A percentile compares a stretch with the other conserved stretches of the same genome.
These are phyloP conservation scores for Lasiosphaeria ovina DNA, from an alignment of 495 filamentous ascomycete genomes.

Conservation along the genomic window DNA sequence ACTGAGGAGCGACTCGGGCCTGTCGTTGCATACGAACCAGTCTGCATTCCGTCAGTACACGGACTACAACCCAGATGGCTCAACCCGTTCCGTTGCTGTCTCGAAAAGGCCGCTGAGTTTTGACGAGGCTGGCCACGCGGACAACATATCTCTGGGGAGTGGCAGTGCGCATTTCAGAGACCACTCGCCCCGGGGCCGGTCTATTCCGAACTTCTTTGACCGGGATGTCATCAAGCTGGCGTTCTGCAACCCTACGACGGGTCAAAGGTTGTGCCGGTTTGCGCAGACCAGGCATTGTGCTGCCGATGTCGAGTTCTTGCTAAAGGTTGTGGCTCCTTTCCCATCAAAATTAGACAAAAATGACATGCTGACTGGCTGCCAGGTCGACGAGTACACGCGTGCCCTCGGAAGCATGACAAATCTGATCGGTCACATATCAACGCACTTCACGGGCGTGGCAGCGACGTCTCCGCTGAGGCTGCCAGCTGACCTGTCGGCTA, in stretches of 20 bases:
- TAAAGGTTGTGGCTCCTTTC: conserved; percentile 34
- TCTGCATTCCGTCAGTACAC: conserved; percentile 35
- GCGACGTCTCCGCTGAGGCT: conserved; percentile 44
- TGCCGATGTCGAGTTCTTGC: conserved; percentile 49
- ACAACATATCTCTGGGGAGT: conserved; percentile 13
- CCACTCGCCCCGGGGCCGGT: neutral
- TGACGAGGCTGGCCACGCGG: conserved; percentile 20
- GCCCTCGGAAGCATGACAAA: conserved; percentile 38
- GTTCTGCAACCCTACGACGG: conserved; percentile 45
- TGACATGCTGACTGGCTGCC: neutral
- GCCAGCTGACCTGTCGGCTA: conserved; percentile 28
- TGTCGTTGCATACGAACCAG: conserved; percentile 36
- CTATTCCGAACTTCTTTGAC: conserved; percentile 43
- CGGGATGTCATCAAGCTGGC: conserved; percentile 46
- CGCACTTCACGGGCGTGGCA: conserved; percentile 40
- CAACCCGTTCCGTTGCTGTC: conserved; percentile 9
- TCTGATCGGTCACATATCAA: conserved; percentile 45
- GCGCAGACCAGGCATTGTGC: conserved; percentile 41
- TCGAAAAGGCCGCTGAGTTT: conserved; percentile 12
- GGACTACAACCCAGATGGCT: conserved; percentile 30
- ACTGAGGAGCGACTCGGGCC: conserved; percentile 41
- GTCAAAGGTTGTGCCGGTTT: conserved; percentile 42
- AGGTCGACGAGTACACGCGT: conserved; percentile 36
- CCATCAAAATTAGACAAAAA: neutral
- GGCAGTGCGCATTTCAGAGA: conserved; percentile 10